Percentiles rank a stretch among this genome's conserved stretches.
These are phyloP conservation scores for Silene conica DNA, from an alignment of 148 eudicot species.

Conservation along the genomic window DNA sequence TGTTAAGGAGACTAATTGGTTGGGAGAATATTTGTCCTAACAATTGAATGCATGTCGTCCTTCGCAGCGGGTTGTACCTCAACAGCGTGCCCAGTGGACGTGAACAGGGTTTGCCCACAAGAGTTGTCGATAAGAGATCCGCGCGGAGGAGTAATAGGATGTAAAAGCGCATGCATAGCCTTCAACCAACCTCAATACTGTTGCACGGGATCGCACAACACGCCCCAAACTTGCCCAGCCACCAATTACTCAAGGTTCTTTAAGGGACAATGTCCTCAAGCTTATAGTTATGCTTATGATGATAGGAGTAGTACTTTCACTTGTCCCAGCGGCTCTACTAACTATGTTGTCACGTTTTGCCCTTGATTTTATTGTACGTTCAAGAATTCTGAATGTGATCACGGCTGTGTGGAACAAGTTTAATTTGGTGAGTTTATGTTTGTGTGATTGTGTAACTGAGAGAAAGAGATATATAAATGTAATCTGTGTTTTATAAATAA, in stretches of 20 bases:
- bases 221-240: constrained; percentile 39
- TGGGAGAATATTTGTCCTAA: background rate
- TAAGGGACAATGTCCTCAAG: constrained; percentile 48
- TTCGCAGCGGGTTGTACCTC: constrained; percentile 8
- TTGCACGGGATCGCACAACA: constrained; percentile 34
- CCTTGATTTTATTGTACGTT: constrained; percentile 8
- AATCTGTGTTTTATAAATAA: too few species aligned
- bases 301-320: constrained; percentile 31
- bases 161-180: constrained; percentile 55
- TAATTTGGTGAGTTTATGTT: too few species aligned
- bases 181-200: constrained; percentile 47
- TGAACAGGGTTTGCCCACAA: constrained; percentile 35
- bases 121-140: constrained; percentile 26
- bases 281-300: constrained; percentile 38
- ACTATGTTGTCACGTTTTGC: constrained; percentile 30
- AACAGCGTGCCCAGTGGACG: constrained; percentile 5
- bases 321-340: constrained; percentile 23
- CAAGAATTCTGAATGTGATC: too few species aligned
- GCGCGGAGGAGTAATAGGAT: constrained; percentile 28
- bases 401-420: too few species aligned
- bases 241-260: constrained; percentile 34
- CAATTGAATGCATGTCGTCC: background rate
- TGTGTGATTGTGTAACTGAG: too few species aligned
- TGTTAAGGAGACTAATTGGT: too few species aligned
- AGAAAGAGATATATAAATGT: too few species aligned